These are phyloP conservation scores for Malus hybrid DNA, from an alignment of 331 rosid species.

Conservation along the genomic window DNA sequence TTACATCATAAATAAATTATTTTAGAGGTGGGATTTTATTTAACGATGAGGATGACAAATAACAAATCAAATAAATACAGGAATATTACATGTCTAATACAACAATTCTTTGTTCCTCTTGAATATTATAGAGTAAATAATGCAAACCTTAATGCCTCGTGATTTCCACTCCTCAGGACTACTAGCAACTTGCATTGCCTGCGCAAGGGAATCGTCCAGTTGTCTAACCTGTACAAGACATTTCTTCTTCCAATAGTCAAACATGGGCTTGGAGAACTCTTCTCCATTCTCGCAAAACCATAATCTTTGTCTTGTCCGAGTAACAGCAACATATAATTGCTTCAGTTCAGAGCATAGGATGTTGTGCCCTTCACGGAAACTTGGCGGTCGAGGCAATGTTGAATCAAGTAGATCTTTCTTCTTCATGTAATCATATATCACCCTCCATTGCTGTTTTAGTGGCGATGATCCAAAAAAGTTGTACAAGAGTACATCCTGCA, in stretches of 20 bases:
- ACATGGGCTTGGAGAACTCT: conserved; percentile 35
- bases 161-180: conserved; percentile 65
- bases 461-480: conserved; percentile 34
- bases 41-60: background rate
- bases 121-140: background rate
- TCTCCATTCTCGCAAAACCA: conserved; percentile 58
- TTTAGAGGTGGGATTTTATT: too few species aligned
- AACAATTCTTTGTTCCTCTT: background rate
- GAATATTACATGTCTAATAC: background rate
- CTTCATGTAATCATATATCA: conserved; percentile 22
- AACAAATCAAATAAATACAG: background rate
- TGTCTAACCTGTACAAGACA: conserved; percentile 46
- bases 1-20: too few species aligned
- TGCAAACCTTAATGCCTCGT: conserved; percentile 59
- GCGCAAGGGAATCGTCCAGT: conserved; percentile 55
- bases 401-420: conserved; percentile 15
- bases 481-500: conserved; percentile 36
- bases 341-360: conserved; percentile 65
- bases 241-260: conserved; percentile 63
- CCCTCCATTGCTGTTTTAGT: conserved; percentile 24
- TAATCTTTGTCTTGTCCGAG: conserved; percentile 67
- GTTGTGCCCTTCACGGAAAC: conserved; percentile 40
- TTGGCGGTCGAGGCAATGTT: conserved; percentile 9
- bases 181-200: conserved; percentile 56
- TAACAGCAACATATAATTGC: conserved; percentile 74